phyloP scores from a whole-genome alignment of 2,329 filamentous ascomycete species.

The Paraconiothyrium sp. region DNA sequence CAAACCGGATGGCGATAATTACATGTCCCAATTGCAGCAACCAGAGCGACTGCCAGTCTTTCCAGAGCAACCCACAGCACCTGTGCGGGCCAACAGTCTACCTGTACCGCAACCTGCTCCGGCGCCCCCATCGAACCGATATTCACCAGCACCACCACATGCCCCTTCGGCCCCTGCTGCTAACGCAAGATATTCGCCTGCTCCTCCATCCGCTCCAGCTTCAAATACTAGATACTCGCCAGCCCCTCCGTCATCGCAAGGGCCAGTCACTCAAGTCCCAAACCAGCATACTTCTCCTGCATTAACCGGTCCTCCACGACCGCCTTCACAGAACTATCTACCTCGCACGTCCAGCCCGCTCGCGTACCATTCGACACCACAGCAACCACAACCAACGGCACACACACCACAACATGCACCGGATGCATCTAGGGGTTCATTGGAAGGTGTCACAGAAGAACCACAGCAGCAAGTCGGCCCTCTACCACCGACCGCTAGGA shows the following conservation, averaged over 20 bases:
- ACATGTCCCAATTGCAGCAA: constrained; percentile 48
- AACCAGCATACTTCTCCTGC: constrained; percentile 52
- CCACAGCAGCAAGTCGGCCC: constrained; percentile 25
- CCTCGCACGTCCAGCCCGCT: constrained; percentile 73
- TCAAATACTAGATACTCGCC: constrained; percentile 52
- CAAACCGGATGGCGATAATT: constrained; percentile 37
- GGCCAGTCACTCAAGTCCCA: constrained; percentile 43
- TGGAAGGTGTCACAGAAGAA: constrained; percentile 48
- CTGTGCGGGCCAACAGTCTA: constrained; percentile 42
- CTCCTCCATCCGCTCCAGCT: constrained; percentile 47
- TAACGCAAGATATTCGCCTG: constrained; percentile 53
- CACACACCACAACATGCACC: constrained; percentile 22
- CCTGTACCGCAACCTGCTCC: constrained; percentile 43
- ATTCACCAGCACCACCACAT: constrained; percentile 46
- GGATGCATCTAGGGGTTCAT: constrained; percentile 34
- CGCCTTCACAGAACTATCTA: constrained; percentile 63
- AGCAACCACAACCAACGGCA: constrained; percentile 31
- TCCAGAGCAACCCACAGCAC: constrained; percentile 43
- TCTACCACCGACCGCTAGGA: constrained; percentile 35
- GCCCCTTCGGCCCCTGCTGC: constrained; percentile 31
- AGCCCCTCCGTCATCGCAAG: constrained; percentile 41
- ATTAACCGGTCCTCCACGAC: constrained; percentile 37
- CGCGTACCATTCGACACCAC: constrained; percentile 58
- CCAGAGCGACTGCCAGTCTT: constrained; percentile 54
- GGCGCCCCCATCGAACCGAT: constrained; percentile 36